phyloP scores from a whole-genome alignment of 2,329 filamentous ascomycete genomes.

The Huntiella moniliformis region DNA sequence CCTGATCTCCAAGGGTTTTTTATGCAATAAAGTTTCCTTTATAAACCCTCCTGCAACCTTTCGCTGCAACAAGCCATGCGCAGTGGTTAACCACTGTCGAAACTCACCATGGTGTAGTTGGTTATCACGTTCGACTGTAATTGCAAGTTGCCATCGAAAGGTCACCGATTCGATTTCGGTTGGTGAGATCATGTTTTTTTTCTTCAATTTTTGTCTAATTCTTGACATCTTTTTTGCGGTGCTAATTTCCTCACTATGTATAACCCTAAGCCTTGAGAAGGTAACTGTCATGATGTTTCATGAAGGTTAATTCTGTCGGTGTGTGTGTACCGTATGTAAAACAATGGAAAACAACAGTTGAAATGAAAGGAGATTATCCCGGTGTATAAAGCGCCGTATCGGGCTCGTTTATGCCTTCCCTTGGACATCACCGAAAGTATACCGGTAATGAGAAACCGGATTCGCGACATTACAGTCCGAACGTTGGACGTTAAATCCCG shows the following conservation, averaged over 20 bases:
- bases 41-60: background rate
- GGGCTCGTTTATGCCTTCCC: background rate
- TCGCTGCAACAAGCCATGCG: slow-evolving; percentile 3
- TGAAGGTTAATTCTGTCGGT: too few species aligned
- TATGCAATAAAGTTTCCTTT: background rate
- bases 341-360: too few species aligned
- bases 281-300: too few species aligned
- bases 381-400: background rate
- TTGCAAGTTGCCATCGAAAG: slow-evolving; percentile 11
- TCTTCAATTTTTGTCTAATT: background rate
- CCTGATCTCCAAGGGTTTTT: too few species aligned
- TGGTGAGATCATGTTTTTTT: slow-evolving; percentile 9
- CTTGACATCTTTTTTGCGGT: background rate
- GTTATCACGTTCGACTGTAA: slow-evolving; percentile 11
- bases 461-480: background rate
- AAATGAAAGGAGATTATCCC: too few species aligned
- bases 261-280: background rate
- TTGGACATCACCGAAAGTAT: background rate
- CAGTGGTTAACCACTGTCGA: slow-evolving; percentile 11
- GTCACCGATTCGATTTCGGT: slow-evolving; percentile 11
- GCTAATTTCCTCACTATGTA: background rate
- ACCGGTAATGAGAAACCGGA: background rate
- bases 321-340: too few species aligned
- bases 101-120: slow-evolving; percentile 11
- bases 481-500: background rate